Evolutionary conservation across 2,329 filamentous ascomycete genomes (phyloP), one percentile per base, ranked within the genome.

Genomic region (Metarhizium album): DNA sequence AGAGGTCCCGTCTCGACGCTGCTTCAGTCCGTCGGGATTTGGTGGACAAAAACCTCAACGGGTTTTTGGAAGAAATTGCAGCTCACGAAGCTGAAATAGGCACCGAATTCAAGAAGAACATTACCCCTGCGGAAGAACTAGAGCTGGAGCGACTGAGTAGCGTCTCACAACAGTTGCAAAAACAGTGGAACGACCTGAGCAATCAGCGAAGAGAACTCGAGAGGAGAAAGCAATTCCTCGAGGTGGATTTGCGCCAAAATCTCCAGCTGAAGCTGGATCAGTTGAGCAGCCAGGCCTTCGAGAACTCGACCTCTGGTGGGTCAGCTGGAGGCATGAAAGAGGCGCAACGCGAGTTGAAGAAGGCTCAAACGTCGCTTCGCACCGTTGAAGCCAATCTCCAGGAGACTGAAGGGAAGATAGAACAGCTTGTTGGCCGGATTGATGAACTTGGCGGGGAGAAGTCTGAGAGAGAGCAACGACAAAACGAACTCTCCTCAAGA

Each of bases 71-170:
- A 53, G 86, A 87, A 57, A 76, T 94, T 51, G 78, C 75, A 46
- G 83, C 86, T 6, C 86, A 90, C 63, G 83, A 95, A 65, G 76
- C 83, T 2, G 94, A 98, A 65, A 69, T 96, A 51, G 76, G 77
- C 16, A 87, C 88, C 1, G 86, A 94, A 23, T 98, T 97, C 72
- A 94, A 95, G 71, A 96, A 95, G 68, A 86, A 86, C 13, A 74
- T 98, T 46, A 86, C 84, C 9, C 71, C 79, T 7, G 80, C 83
- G n/a, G 94, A 98, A 67, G 91, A 97, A 66, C 74, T 76, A 40
- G 83, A 87, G 60, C 75, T 98, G 3, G 85, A 93, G 54, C 74
- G 75, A 33, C 77, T 95, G 9, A 84, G 81, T 52, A 71, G 72
- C 4, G 76, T 76, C 13, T 82, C 89, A 6, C 86, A 90, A 60